Evolutionary conservation across 2,329 filamentous ascomycete genomes (phyloP), one percentile per base, ranked within the genome.

Genomic region (Trichoderma lentiforme): DNA sequence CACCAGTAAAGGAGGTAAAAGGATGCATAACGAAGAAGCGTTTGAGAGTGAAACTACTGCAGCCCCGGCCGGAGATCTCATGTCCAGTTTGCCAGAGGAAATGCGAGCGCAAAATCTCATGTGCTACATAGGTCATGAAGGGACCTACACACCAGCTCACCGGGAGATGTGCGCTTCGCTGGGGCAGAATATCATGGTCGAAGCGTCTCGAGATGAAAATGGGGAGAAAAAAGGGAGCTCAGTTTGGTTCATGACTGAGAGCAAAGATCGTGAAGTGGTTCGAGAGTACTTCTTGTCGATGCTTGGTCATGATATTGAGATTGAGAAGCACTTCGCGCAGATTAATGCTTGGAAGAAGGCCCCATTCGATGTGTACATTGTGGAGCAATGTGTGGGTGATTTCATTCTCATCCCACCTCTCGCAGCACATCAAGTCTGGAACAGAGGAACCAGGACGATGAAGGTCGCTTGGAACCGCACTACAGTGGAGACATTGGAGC

Each of bases 171-270:
- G 96, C 81, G 96, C 94, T 14, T 97, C 93, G 43, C 84, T 98
- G 14, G 95, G 96, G 0, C 96, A 99, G 76, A 99, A 99, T 78
- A 95, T 99, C 76, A 98, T 99, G 96, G 94, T 99, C 2, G 94
- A 98, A 75, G 90, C 94, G 2, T 98, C 95, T 1, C 84, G 89
- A 3, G 84, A 88, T 21, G 88, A 91, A 70, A 86, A 92, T 65
- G 93, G 92, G 5, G 93, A 96, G 78, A 93, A 90, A 74, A 89
- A 92, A 2, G 96, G 96, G 2, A 97, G 93, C 70, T 98, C 96
- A 0, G 89, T 99, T 47, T 99, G 96, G 96, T 97, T 98, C 79
- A 98, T 99, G 96, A 98, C 96, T 0, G 94, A 98, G 80, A 94
- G 91, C 43, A 97, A 96, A 77, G 96, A 99, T 78, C 91, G 96